A percentile compares a stretch with the other conserved stretches of the same genome.
phyloP scores from a whole-genome alignment of 2,329 filamentous ascomycete species.

The Aspergillus fructus region DNA sequence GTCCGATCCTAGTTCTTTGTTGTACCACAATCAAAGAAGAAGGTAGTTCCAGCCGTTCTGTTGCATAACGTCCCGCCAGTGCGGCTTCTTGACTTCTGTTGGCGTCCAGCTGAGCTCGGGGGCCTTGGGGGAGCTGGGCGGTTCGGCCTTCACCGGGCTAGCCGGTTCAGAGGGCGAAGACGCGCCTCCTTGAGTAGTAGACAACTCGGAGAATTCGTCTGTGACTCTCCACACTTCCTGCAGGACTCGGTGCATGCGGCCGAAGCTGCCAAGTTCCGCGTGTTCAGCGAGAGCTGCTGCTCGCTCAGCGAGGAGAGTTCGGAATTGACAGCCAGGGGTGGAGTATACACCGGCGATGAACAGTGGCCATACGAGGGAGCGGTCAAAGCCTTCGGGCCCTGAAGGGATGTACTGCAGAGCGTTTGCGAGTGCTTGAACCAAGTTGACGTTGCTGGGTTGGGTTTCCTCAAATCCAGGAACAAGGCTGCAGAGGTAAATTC shows the following conservation, averaged over 20 bases:
- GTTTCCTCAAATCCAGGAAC: constrained; percentile 81
- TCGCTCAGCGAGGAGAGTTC: constrained; percentile 74
- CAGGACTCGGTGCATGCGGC: constrained; percentile 74
- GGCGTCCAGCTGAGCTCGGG: constrained; percentile 7
- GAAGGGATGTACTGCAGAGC: constrained; percentile 79
- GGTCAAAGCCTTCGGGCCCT: constrained; percentile 80
- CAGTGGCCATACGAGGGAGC: constrained; percentile 89
- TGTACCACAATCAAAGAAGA: constrained; percentile 64
- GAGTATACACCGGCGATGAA: constrained; percentile 82
- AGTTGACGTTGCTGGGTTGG: constrained; percentile 70
- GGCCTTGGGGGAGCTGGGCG: constrained; percentile 18
- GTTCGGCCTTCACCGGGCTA: constrained; percentile 22
- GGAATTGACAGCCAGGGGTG: constrained; percentile 70
- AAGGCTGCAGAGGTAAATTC: constrained; percentile 95
- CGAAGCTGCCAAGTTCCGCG: constrained; percentile 80
- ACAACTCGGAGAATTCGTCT: constrained; percentile 53
- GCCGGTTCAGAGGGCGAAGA: constrained; percentile 7
- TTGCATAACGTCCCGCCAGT: constrained; percentile 94
- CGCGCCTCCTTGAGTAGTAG: constrained; percentile 11
- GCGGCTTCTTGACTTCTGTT: constrained; percentile 52
- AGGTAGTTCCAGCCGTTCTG: constrained; percentile 90
- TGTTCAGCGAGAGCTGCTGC: constrained; percentile 71
- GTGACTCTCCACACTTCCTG: constrained; percentile 77
- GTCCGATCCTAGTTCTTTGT: background rate
- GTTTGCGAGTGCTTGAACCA: constrained; percentile 75